Evolutionary conservation across 2,329 filamentous ascomycete species (phyloP), one percentile per base, ranked within the genome.

Genomic region (Fusarium buharicum): DNA sequence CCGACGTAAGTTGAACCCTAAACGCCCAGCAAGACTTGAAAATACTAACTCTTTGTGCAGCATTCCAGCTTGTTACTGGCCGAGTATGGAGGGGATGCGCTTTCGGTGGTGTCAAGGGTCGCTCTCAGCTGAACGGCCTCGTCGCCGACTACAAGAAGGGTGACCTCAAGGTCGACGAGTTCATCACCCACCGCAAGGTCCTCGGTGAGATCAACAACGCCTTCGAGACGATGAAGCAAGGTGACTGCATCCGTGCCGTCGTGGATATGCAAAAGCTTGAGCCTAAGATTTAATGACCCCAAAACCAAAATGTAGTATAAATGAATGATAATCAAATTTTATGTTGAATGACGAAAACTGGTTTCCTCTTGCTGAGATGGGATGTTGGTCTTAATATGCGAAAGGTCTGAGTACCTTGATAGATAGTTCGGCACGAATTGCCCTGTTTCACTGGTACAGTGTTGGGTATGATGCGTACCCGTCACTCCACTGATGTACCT

Each of bases 11-110:
- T 88, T 41, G 17, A 27, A 31, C 10, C 34, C 30, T 28, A 18
- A 7, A 13, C 41, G 20, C 53, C 46, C 28, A 10, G 11, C 12
- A 30, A 17, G 34, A 20, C 24, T 22, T 18, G 11, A 13, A 30
- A n/a, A 54, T 55, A 59, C 66, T 74, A 18, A 73, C 67, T 55
- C 48, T 74, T 66, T 56, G 30, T 51, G 24, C 69, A 96, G 92
- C 95, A 75, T 99, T 99, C 89, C 95, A 98, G 84, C 88, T 99
- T 62, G 95, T 99, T 70, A 99, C 95, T 39, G 95, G 95, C 59
- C 93, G 95, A 75, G 91, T 96, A 59, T 99, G 95, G 95, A 96
- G 91, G 82, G 95, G 95, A 50, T 98, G 94, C 75, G 95, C 95
- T 16, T 99, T 99, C 73, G 95, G 95, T 69, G 95, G 95, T 71